Evolutionary conservation across 768 basidiomycete genomes (phyloP).

Genomic region (Lyophyllum shimeji): DNA sequence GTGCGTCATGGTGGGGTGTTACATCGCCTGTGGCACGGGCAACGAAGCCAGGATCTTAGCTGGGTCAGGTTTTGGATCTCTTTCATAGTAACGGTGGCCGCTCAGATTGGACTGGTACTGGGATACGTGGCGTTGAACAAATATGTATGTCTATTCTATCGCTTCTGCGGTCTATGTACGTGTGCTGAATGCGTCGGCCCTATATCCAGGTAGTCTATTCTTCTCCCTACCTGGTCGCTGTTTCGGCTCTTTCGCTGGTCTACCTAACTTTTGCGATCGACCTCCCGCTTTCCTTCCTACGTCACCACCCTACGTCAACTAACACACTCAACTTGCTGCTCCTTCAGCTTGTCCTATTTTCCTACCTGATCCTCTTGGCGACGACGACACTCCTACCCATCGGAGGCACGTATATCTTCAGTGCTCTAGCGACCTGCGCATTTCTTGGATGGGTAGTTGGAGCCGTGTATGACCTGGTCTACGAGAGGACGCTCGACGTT

Average conservation of each 20-base stretch:
- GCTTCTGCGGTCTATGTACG: neutral
- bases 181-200: neutral
- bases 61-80: constrained; percentile 68
- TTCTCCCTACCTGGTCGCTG: constrained; percentile 48
- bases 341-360: constrained; percentile 52
- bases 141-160: constrained; percentile 46
- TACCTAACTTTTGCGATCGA: constrained; percentile 46
- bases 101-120: constrained; percentile 48
- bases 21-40: neutral
- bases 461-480: constrained; percentile 28
- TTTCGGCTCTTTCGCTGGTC: constrained; percentile 47
- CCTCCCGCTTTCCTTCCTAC: constrained; percentile 6
- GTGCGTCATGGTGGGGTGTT: constrained; percentile 3
- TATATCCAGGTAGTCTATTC: constrained; percentile 58
- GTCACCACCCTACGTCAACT: neutral
- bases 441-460: constrained; percentile 44
- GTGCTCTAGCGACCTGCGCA: constrained; percentile 49
- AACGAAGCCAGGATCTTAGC: constrained; percentile 13
- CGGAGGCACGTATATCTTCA: constrained; percentile 58
- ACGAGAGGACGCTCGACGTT: constrained; percentile 8
- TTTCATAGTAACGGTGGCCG: constrained; percentile 40
- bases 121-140: constrained; percentile 58
- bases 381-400: constrained; percentile 47
- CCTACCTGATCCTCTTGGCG: constrained; percentile 54
- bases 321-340: constrained; percentile 24